Base-by-base conservation (phyloP, 352 stramenopile species). In the Albugo candida region DNA sequence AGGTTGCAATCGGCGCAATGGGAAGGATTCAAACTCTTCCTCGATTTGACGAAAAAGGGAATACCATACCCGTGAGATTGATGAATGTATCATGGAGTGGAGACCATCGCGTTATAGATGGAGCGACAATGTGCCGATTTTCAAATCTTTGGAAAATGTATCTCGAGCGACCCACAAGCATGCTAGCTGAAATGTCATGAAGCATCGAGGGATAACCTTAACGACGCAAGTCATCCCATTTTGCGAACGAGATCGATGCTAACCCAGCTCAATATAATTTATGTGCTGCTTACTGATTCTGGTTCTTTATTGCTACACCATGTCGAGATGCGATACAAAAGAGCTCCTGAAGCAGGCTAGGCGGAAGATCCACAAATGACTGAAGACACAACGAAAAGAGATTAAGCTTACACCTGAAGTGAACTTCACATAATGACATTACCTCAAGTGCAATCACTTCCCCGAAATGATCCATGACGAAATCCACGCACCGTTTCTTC, bases 21-120 rank as follows among this genome's bases (percentile, higher is more conserved):
- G 95, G 95, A 45, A 84, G 86, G 53, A 96, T 98, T 44, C 93
- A 97, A 64, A 87, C 77, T 21, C 51, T 98, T 5, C 95, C 95
- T 11, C 77, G 94, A n/a, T 98, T 97, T 52, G 67, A 81, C 12
- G 54, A 50, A n/a, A 69, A 91, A 13, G 78, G 74, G 38, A 73
- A 70, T 41, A 77, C 98, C 11, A 60, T 87, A 41, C 71, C 87
- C 12, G 61, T 82, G 35, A 76, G 83, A 37, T 54, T 98, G 41
- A 97, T 98, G 83, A 87, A 95, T 52, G 85, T 98, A 12, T 97
- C 84, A 36, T 99, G 93, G 94, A 95, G 83, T 36, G 95, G 87
- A 12, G 95, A 99, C 62, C 95, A 99, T 70, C 80, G 95, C 37
- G 88, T 98, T 39, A 86, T 99, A 44, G 95, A 99, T 59, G 95